Percentiles rank a stretch among this genome's conserved stretches.
These are phyloP conservation scores for Coprinellus aureogranulatus DNA, from an alignment of 768 basidiomycete species.

Conservation along the genomic window DNA sequence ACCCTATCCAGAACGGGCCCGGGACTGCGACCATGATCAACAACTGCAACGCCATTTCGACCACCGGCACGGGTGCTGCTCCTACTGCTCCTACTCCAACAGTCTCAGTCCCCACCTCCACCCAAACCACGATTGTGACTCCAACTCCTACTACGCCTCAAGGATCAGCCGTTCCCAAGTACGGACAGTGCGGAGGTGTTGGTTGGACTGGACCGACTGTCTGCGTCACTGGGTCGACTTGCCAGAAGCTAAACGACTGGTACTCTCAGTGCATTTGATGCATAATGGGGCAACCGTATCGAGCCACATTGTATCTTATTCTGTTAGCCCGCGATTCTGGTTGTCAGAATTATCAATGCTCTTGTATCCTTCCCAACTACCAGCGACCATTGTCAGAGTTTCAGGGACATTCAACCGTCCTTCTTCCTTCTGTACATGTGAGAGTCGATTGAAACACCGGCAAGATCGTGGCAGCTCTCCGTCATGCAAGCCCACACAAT, in stretches of 20 bases:
- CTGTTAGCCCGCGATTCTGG: too few species aligned
- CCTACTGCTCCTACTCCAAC: too few species aligned
- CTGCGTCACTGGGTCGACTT: background rate
- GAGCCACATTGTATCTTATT: too few species aligned
- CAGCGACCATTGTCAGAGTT: too few species aligned
- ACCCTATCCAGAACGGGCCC: slow-evolving; percentile 8
- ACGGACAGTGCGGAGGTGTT: background rate
- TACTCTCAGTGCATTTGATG: background rate
- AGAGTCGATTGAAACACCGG: too few species aligned
- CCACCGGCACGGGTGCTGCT: background rate
- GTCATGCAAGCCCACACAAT: too few species aligned
- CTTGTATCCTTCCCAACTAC: too few species aligned
- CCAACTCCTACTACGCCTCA: background rate
- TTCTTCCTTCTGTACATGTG: too few species aligned
- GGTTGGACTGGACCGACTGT: background rate
- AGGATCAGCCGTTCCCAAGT: background rate
- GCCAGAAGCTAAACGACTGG: background rate
- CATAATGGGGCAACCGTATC: too few species aligned
- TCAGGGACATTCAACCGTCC: too few species aligned
- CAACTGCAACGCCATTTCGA: background rate
- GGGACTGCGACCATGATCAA: slow-evolving; percentile 1
- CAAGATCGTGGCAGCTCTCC: too few species aligned
- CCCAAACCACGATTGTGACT: background rate
- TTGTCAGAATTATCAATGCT: too few species aligned
- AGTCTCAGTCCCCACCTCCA: background rate